Percentiles rank a stretch among this genome's conserved stretches.
Evolutionary conservation across 306 rosid genomes (phyloP).

Genomic region (Cucurbita pepo): DNA sequence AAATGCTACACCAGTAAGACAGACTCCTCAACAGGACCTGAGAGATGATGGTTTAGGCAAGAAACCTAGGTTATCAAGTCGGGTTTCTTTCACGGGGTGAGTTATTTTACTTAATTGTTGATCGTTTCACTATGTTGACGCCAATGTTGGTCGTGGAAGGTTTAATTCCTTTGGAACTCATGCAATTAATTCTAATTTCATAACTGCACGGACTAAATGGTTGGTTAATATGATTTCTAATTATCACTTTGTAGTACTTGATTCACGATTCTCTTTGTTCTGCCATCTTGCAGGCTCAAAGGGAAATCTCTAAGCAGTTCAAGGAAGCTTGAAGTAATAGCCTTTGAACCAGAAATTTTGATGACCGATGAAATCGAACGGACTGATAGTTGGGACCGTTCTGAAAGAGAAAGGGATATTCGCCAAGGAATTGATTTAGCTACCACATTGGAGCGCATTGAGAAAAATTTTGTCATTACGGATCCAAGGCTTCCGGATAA

Average conservation of each 20-base stretch:
- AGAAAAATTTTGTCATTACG: constrained; percentile 86
- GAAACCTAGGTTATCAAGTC: constrained; percentile 30
- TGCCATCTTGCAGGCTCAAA: constrained; percentile 31
- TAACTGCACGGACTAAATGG: background rate
- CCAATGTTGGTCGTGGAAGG: background rate
- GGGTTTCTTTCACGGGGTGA: constrained; percentile 45
- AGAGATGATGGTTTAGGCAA: constrained; percentile 20
- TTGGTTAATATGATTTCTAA: background rate
- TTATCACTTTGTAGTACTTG: background rate
- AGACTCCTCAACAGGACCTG: constrained; percentile 24
- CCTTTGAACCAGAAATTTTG: constrained; percentile 56
- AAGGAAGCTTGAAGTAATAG: constrained; percentile 28
- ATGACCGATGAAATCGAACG: constrained; percentile 46
- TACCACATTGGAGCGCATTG: constrained; percentile 92
- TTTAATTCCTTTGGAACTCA: background rate
- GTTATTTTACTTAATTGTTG: background rate
- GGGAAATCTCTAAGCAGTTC: constrained; percentile 42
- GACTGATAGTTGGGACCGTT: constrained; percentile 39
- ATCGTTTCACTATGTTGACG: background rate
- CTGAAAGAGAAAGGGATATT: constrained; percentile 56
- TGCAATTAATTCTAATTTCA: background rate
- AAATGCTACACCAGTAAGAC: constrained; percentile 21
- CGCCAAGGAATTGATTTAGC: constrained; percentile 95
- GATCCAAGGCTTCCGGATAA: constrained; percentile 97
- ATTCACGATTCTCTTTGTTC: background rate